Percentiles rank a stretch among this genome's conserved stretches.
Evolutionary conservation across 495 filamentous ascomycete genomes (phyloP).

Genomic region (Podospora sp.): DNA sequence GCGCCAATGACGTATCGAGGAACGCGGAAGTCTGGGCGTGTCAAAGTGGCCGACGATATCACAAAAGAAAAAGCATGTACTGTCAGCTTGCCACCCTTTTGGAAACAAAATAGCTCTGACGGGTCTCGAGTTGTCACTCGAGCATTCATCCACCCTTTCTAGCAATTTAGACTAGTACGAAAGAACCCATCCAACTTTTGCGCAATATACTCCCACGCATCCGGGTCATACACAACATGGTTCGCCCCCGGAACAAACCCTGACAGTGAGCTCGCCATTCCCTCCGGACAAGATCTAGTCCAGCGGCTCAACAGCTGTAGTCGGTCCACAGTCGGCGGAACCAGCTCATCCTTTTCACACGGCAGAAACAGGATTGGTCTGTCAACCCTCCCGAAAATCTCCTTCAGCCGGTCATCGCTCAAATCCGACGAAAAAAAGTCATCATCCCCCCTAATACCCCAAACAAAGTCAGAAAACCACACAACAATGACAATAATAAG

Average conservation of each 20-base stretch:
- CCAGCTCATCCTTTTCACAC: slow-evolving; percentile 73
- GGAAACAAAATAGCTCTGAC: no score
- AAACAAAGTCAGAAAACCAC: neutral
- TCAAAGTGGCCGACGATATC: no score
- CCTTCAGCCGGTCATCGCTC: slow-evolving; percentile 54
- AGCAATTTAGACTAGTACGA: no score
- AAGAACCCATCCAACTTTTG: neutral
- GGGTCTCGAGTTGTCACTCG: no score
- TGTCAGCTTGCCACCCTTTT: no score
- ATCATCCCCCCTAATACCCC: slow-evolving; percentile 63
- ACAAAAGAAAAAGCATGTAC: no score
- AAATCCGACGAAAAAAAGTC: slow-evolving; percentile 89
- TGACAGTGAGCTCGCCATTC: slow-evolving; percentile 44
- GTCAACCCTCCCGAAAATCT: slow-evolving; percentile 64
- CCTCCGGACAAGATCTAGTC: slow-evolving; percentile 44
- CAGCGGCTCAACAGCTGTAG: slow-evolving; percentile 64
- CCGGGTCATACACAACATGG: slow-evolving; percentile 42
- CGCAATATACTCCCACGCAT: neutral
- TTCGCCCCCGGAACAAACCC: slow-evolving; percentile 47
- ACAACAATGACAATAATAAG: no score
- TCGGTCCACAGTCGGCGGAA: slow-evolving; percentile 66
- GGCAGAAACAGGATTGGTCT: slow-evolving; percentile 66
- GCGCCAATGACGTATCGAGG: no score
- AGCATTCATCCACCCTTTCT: no score
- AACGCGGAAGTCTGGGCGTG: no score